Evolutionary conservation across 306 rosid genomes (phyloP), one percentile per base, ranked within the genome.

Genomic region (Clitoria ternatea): DNA sequence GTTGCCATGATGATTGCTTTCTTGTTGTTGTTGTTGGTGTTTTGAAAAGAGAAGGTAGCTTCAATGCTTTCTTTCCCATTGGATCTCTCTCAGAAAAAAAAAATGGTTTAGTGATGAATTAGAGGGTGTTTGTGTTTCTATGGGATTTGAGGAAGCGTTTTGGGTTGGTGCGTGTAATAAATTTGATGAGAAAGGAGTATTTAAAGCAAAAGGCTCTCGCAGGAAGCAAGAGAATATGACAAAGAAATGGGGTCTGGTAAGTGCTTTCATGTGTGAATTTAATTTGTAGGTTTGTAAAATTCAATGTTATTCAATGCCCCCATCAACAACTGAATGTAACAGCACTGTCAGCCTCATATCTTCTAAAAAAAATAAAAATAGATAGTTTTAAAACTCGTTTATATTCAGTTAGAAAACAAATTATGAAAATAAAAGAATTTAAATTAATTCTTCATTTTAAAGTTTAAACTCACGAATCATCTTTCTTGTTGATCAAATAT

Each of bases 251-350:
- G 77, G 65, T 40, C 35, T 57, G 79, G 84, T 79, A 49, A 76
- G 81, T 52, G 76, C 49, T 80, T 74, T 76, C 83, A 64, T 82
- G 89, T 40, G 87, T 80, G 85, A 69, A 83, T 49, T 89, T 22
- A 85, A 75, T 75, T 74, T 67, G 72, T 73, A 35, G 79, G 85
- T 76, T 86, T 84, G 77, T 19, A 62, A 52, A 81, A 81, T 85
- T 90, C 66, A 85, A 83, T 85, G 90, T 40, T 42, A 84, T 87
- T 87, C 20, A 90, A 80, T 85, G 86, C 82, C 6, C 68, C 12
- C 71, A 56, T 52, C 81, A 72, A 79, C 85, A 74, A 75, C 76
- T 83, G 52, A 81, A 81, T 78, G 79, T 17, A 79, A 72, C 63
- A 14, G 14, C 56, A 39, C 63, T 76, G 48, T 36, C 84, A 48